Evolutionary conservation across 2,329 filamentous ascomycete species (phyloP).

Genomic region (Cladosporium sp.): DNA sequence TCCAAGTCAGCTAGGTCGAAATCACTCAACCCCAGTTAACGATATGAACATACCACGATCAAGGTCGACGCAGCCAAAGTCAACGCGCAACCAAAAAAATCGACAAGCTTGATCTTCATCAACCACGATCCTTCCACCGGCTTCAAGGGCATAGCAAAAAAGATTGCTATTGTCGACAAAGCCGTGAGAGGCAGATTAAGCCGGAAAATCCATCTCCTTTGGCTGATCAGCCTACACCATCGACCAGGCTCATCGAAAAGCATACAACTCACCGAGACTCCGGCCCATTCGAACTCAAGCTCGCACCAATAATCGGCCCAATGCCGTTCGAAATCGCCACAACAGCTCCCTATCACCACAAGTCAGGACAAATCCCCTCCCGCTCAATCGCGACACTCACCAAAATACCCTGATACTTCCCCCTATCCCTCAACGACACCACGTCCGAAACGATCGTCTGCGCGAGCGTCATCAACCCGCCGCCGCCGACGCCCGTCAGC

Average conservation of each 20-base stretch:
- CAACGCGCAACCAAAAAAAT: slow-evolving; percentile 45
- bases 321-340: slow-evolving; percentile 51
- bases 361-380: slow-evolving; percentile 12
- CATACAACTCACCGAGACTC: background rate
- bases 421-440: slow-evolving; percentile 20
- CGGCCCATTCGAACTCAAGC: slow-evolving; percentile 32
- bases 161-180: slow-evolving; percentile 41
- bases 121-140: slow-evolving; percentile 48
- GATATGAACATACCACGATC: slow-evolving; percentile 34
- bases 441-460: slow-evolving; percentile 28
- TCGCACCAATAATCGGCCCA: slow-evolving; percentile 50
- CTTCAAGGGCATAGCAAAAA: slow-evolving; percentile 53
- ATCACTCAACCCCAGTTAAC: too few species aligned
- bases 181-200: slow-evolving; percentile 47
- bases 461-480: slow-evolving; percentile 22
- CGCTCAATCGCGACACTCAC: background rate
- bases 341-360: slow-evolving; percentile 38
- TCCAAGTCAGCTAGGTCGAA: too few species aligned
- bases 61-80: slow-evolving; percentile 43
- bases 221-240: slow-evolving; percentile 16
- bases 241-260: background rate
- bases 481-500: slow-evolving; percentile 20
- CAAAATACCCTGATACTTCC: slow-evolving; percentile 25
- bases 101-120: slow-evolving; percentile 45
- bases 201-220: slow-evolving; percentile 27